Percentiles rank a stretch among this genome's conserved stretches.
phyloP scores from a whole-genome alignment of 2,329 filamentous ascomycete species.

The Lasiodiplodia sp. region DNA sequence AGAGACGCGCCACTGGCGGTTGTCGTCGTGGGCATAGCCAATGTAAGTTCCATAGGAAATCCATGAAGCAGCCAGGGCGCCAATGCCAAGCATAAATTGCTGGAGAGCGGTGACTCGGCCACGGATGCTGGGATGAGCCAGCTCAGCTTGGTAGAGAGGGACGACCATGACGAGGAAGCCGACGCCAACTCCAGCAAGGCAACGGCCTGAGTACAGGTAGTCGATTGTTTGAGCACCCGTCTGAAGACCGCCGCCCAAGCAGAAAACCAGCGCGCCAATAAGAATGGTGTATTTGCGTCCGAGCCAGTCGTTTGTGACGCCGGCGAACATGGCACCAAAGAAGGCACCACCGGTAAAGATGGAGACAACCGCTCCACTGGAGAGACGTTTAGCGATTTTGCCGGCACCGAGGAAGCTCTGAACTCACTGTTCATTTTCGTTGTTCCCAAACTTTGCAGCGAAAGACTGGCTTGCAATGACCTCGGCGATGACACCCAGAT shows the following conservation, averaged over 20 bases:
- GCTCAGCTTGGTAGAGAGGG: constrained; percentile 79
- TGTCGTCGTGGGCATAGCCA: constrained; percentile 55
- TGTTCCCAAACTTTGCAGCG: constrained; percentile 49
- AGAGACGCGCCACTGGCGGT: constrained; percentile 67
- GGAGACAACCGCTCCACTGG: constrained; percentile 73
- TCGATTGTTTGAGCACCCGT: constrained; percentile 67
- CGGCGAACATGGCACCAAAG: constrained; percentile 71
- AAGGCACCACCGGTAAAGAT: constrained; percentile 81
- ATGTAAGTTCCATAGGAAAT: constrained; percentile 70
- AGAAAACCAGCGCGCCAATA: constrained; percentile 73
- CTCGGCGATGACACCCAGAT: constrained; percentile 67
- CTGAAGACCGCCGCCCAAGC: constrained; percentile 75
- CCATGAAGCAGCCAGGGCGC: constrained; percentile 75
- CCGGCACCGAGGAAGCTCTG: background rate
- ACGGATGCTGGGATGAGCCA: constrained; percentile 79
- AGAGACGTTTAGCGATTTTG: background rate
- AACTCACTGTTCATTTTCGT: constrained; percentile 45
- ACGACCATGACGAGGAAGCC: constrained; percentile 70
- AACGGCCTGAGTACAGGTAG: constrained; percentile 74
- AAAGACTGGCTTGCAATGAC: constrained; percentile 59
- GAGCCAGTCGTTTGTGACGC: constrained; percentile 67
- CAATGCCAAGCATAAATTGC: constrained; percentile 84
- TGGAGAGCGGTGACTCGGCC: constrained; percentile 78
- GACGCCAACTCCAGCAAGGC: constrained; percentile 71
- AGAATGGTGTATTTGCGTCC: constrained; percentile 77